Base-by-base conservation (phyloP, 1,284 basidiomycete species). In the Tetrapyrgos nigripes region DNA sequence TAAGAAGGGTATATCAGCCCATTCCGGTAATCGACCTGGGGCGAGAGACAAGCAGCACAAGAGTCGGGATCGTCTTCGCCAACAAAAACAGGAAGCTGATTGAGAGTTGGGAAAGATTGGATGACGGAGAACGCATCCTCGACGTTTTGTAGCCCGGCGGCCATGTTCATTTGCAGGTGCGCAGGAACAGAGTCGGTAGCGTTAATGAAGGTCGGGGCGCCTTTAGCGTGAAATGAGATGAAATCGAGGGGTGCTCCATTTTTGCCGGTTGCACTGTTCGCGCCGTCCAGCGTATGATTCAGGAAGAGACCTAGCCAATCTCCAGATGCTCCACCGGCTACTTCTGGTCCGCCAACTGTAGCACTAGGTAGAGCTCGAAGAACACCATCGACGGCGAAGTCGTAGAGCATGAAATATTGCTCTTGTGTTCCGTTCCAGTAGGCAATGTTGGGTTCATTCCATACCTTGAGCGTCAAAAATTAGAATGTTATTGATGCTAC, bases 111-210 rank as follows among this genome's bases (percentile, higher is more conserved):
- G 53, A 62, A 58, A 23, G 60, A 62, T n/a, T 58, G 53, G 50
- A 61, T 47, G 47, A 62, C 60, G 53, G 57, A 58, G 57, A 62
- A 62, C 33, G 60, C 60, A 47, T 62, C 60, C n/a, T 62, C 27
- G 49, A 50, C 60, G 49, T 62, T 62, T 46, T 62, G 60, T 46
- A 62, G 53, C 17, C 40, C 53, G 23, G 53, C 40, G 28, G 60
- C 60, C 57, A 62, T 59, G 57, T 62, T 62, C 60, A 62, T 62
- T 53, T 50, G 60, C 60, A 62, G 37, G 47, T 62, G 60, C 35
- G 44, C 57, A 26, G 60, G 60, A 29, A 56, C 53, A 29, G 57
- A 55, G 43, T 43, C 57, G 53, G 60, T 62, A 29, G 57, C 57
- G 17, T 62, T 58, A 50, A 62, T 52, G 5, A 62, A 58, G 24